A percentile compares a stretch with the other conserved stretches of the same genome.
Evolutionary conservation across 129 eudicot genomes (phyloP).

Genomic region (Scalesia atractyloides): DNA sequence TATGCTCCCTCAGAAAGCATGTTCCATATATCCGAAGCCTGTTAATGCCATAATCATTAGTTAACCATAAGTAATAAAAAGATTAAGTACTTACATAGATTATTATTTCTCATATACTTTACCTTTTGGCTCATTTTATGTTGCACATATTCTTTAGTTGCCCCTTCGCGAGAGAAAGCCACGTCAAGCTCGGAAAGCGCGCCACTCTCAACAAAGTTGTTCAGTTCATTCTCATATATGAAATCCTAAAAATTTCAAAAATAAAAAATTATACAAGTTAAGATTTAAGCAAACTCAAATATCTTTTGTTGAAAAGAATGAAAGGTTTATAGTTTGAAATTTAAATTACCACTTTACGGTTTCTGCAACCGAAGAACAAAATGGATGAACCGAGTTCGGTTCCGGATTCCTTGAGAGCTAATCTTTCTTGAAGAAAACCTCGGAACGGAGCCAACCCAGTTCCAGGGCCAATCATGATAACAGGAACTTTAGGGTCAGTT

Average conservation of each 20-base stretch:
- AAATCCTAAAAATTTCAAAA: conserved; percentile 51
- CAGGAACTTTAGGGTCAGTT: conserved; percentile 68
- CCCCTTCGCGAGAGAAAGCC: conserved; percentile 96
- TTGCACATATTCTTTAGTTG: conserved; percentile 90
- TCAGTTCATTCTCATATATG: conserved; percentile 78
- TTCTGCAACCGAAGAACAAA: conserved; percentile 94
- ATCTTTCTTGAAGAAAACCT: conserved; percentile 94
- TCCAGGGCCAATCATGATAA: conserved; percentile 98
- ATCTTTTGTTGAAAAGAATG: neutral
- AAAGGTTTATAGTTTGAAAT: neutral
- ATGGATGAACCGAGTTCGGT: conserved; percentile 78
- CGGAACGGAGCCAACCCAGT: conserved; percentile 99
- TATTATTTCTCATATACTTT: neutral
- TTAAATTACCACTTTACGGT: conserved; percentile 68
- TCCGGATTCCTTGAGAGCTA: conserved; percentile 84
- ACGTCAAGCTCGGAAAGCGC: conserved; percentile 82
- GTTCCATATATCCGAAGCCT: conserved; percentile 92
- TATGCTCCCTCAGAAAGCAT: conserved; percentile 87
- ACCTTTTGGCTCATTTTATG: conserved; percentile 88
- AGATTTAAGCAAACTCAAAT: neutral
- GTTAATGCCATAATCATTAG: conserved; percentile 11
- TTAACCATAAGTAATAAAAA: neutral
- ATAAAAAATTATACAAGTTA: neutral
- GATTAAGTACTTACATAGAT: neutral
- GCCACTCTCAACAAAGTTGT: conserved; percentile 68